Evolutionary conservation across 306 rosid species (phyloP).

Genomic region (Argentina anserina): DNA sequence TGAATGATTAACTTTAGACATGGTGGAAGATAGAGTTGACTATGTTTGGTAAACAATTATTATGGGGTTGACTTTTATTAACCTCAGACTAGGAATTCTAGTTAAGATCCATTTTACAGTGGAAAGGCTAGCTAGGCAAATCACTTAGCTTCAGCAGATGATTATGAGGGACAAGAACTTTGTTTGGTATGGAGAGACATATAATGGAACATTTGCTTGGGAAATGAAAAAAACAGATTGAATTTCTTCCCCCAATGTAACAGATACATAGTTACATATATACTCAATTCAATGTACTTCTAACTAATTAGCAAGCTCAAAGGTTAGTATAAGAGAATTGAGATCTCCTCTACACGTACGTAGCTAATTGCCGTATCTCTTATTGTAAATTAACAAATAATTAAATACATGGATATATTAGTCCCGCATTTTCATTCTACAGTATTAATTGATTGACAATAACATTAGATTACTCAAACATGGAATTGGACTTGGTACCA

Average conservation of each 20-base stretch:
- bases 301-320: too few relatives aligned
- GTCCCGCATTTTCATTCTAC: too few relatives aligned
- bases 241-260: too few relatives aligned
- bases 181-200: neutral
- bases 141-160: neutral
- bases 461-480: too few relatives aligned
- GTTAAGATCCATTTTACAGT: neutral
- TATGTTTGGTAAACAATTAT: neutral
- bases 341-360: too few relatives aligned
- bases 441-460: too few relatives aligned
- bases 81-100: neutral
- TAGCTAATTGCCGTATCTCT: too few relatives aligned
- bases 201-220: neutral
- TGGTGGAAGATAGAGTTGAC: slow-evolving; percentile 24
- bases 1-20: neutral
- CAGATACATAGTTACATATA: too few relatives aligned
- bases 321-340: too few relatives aligned
- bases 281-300: too few relatives aligned
- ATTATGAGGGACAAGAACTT: neutral
- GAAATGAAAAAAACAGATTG: neutral
- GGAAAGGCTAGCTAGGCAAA: neutral
- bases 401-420: too few relatives aligned
- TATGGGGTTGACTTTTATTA: neutral
- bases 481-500: neutral
- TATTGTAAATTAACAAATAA: too few relatives aligned